Evolutionary conservation across 441 rosid genomes (phyloP).

Genomic region (Isatis lusitanica): DNA sequence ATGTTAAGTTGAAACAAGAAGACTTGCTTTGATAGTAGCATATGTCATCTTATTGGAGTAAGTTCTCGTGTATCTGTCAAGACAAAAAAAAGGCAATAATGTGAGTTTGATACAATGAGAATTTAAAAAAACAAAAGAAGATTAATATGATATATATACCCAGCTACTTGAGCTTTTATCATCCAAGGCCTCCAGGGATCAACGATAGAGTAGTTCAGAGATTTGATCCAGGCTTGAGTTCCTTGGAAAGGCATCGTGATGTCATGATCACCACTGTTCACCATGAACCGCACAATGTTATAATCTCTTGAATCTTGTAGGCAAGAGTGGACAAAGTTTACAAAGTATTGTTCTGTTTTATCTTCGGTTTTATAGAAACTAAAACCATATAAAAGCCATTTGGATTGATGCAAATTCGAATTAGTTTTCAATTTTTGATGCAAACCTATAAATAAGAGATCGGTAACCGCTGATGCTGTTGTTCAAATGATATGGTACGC

Average conservation of each 20-base stretch:
- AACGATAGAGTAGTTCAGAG: conserved; percentile 49
- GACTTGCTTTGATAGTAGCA: conserved; percentile 28
- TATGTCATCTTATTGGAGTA: conserved; percentile 28
- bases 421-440: not conserved
- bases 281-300: not conserved
- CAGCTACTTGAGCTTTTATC: conserved; percentile 54
- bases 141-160: conserved; percentile 41
- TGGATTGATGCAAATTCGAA: not conserved
- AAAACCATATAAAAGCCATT: not conserved
- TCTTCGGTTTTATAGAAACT: not conserved
- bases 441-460: conserved; percentile 43
- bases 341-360: not conserved
- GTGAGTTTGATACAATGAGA: conserved; percentile 35
- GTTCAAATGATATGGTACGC: conserved; percentile 26
- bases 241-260: conserved; percentile 44
- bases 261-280: conserved; percentile 74
- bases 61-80: conserved; percentile 11
- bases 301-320: not conserved
- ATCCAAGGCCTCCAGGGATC: conserved; percentile 72
- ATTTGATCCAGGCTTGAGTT: conserved; percentile 69
- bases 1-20: not conserved
- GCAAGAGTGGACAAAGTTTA: not conserved
- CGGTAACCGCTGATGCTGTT: conserved; percentile 44
- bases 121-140: not conserved
- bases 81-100: not conserved